Percentiles rank a stretch among this genome's conserved stretches.
phyloP scores from a whole-genome alignment of 2,329 filamentous ascomycete genomes.

The Xylaria sp. region DNA sequence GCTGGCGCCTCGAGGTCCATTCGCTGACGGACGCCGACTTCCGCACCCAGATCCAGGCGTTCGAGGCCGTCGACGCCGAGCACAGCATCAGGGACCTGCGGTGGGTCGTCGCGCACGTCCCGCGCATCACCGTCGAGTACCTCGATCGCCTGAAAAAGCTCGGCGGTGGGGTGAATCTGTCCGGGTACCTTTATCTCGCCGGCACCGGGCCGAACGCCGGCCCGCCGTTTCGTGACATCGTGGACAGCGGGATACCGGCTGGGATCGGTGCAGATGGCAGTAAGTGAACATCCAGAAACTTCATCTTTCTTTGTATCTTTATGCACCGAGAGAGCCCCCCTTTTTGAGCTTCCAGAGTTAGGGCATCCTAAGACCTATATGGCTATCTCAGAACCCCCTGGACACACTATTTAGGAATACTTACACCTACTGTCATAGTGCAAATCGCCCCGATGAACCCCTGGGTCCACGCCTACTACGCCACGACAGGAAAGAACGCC shows the following conservation, averaged over 20 bases:
- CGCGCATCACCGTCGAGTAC: constrained; percentile 31
- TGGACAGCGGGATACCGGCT: constrained; percentile 34
- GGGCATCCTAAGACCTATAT: neutral
- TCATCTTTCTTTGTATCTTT: neutral
- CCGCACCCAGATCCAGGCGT: constrained; percentile 29
- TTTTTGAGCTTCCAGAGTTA: neutral
- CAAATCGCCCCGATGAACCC: constrained; percentile 37
- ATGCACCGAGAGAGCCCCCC: neutral
- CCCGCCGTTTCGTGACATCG: constrained; percentile 34
- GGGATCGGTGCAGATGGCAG: constrained; percentile 34
- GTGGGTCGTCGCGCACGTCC: constrained; percentile 37
- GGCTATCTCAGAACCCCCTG: too few relatives aligned
- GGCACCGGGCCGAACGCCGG: constrained; percentile 29
- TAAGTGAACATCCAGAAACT: neutral
- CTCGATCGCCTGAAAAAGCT: constrained; percentile 29
- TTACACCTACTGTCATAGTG: constrained; percentile 1
- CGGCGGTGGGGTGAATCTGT: constrained; percentile 35
- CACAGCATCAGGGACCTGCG: constrained; percentile 25
- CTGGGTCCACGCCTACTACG: constrained; percentile 36
- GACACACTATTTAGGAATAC: neutral
- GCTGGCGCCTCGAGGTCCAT: constrained; percentile 36
- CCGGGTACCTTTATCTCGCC: constrained; percentile 32
- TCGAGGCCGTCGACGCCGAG: constrained; percentile 27
- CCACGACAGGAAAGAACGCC: constrained; percentile 34
- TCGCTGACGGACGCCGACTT: constrained; percentile 30